Evolutionary conservation across 2,329 filamentous ascomycete species (phyloP).

Genomic region (Phyllosticta citriasiana): DNA sequence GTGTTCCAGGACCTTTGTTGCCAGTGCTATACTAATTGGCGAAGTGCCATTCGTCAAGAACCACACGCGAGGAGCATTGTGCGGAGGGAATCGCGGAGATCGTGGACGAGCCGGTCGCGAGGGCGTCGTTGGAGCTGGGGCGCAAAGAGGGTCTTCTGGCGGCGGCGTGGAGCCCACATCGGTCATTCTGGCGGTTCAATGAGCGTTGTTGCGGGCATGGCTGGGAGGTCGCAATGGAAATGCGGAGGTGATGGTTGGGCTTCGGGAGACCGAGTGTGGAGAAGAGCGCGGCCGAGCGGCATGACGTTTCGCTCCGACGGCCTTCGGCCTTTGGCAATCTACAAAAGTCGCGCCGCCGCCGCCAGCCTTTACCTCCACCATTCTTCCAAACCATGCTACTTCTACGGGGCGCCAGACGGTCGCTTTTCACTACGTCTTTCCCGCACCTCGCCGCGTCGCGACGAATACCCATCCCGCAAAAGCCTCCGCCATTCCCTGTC

Average conservation of each 20-base stretch:
- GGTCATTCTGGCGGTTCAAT: neutral
- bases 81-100: slow-evolving; percentile 47
- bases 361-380: neutral
- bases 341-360: neutral
- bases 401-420: slow-evolving; percentile 3
- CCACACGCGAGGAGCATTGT: slow-evolving; percentile 73
- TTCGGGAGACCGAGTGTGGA: neutral
- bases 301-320: neutral
- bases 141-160: neutral
- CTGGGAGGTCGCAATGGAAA: neutral
- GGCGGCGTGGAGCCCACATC: neutral
- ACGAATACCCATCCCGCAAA: slow-evolving; percentile 13
- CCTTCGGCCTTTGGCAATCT: neutral
- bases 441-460: slow-evolving; percentile 1
- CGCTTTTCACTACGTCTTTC: slow-evolving; percentile 2
- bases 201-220: neutral
- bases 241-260: neutral
- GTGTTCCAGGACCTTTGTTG: slow-evolving; percentile 73
- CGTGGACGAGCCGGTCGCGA: slow-evolving; percentile 25
- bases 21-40: slow-evolving; percentile 72
- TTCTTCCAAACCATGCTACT: slow-evolving; percentile 2
- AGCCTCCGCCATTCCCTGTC: slow-evolving; percentile 31
- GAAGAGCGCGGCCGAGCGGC: neutral
- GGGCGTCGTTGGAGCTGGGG: slow-evolving; percentile 11
- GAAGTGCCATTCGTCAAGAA: slow-evolving; percentile 81